Evolutionary conservation across 805 yeast species (phyloP).

Genomic region (Cephaloascus fragrans): DNA sequence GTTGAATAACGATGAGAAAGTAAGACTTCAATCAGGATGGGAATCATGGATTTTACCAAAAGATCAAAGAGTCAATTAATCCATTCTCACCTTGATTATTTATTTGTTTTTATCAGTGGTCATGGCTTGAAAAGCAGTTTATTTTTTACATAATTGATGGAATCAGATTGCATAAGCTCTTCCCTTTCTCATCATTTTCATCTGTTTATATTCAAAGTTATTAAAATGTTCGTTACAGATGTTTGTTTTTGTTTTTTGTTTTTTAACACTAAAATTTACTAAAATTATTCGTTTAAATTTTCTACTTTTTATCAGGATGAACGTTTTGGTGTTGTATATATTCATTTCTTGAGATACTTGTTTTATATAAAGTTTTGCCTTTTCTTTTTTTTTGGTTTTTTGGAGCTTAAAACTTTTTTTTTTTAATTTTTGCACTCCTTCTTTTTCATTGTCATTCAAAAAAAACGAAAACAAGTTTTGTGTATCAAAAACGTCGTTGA

Average conservation of each 20-base stretch:
- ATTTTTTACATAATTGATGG: too few species aligned
- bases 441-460: too few species aligned
- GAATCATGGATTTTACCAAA: conserved; percentile 1
- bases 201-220: too few species aligned
- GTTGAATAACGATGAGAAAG: conserved; percentile 12
- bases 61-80: neutral
- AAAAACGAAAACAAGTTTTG: too few species aligned
- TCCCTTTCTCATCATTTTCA: too few species aligned
- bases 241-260: neutral
- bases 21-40: neutral
- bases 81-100: neutral
- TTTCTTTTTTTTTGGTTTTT: neutral
- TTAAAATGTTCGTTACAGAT: neutral
- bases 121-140: too few species aligned
- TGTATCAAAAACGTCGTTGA: too few species aligned
- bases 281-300: neutral
- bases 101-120: neutral
- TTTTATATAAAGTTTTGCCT: too few species aligned
- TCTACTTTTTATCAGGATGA: neutral
- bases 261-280: too few species aligned
- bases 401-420: conserved; percentile 1
- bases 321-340: conserved; percentile 1
- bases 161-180: too few species aligned
- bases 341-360: neutral
- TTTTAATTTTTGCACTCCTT: neutral